Evolutionary conservation across 129 eudicot species (phyloP).

Genomic region (carrot (Daucus carota)): DNA sequence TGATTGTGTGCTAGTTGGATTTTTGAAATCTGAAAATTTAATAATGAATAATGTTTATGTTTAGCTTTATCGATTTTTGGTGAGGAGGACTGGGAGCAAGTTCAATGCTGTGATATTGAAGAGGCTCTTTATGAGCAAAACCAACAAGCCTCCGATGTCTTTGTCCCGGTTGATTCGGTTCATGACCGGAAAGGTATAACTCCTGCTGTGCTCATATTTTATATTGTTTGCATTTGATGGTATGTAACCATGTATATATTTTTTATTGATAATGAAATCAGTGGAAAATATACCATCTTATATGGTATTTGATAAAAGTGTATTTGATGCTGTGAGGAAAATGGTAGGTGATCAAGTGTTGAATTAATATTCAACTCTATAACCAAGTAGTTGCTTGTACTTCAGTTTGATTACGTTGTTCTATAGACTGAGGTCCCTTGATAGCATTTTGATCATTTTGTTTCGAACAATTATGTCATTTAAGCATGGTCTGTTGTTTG

Average conservation of each 20-base stretch:
- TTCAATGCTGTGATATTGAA: constrained; percentile 82
- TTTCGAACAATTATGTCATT: background rate
- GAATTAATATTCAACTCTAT: too few species aligned
- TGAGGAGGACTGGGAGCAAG: constrained; percentile 74
- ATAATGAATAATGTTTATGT: background rate
- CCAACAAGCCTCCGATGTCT: constrained; percentile 74
- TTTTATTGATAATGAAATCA: background rate
- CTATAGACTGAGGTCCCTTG: background rate
- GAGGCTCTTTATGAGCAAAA: constrained; percentile 88
- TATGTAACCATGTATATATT: too few species aligned
- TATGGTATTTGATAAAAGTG: too few species aligned
- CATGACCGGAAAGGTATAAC: constrained; percentile 63
- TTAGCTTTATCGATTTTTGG: constrained; percentile 73
- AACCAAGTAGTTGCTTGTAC: too few species aligned
- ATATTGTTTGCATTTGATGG: background rate
- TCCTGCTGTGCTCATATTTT: background rate
- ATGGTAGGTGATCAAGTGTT: too few species aligned
- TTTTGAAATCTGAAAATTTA: background rate
- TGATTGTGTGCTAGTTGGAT: background rate
- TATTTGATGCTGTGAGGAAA: too few species aligned
- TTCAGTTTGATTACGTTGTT: too few species aligned
- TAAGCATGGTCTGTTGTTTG: too few species aligned
- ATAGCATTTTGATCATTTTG: background rate
- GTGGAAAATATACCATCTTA: too few species aligned
- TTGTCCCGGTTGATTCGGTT: constrained; percentile 59